Base-by-base conservation (phyloP, 2,329 filamentous ascomycete species). In the Apiospora hydei region DNA sequence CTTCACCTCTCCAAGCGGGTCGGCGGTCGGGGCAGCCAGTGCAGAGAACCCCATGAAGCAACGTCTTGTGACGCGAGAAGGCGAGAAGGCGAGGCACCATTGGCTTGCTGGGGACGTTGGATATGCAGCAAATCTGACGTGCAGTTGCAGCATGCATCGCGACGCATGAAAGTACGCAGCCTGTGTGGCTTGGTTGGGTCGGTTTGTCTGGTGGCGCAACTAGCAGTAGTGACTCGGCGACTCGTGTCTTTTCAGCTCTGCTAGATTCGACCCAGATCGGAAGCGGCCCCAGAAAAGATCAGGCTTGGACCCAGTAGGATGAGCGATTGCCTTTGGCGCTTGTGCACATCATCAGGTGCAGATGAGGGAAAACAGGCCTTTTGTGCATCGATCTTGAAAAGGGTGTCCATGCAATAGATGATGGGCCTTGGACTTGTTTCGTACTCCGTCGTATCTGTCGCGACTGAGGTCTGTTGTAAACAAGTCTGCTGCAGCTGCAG, bases 121-220 rank as follows among this genome's bases (percentile, higher is more conserved):
- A 26, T 16, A 61, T 61, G 53, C 53, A 61, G 3, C 30, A 18
- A 10, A 38, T 61, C 53, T 61, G 53, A 61, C 53, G 18, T 61
- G 53, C 53, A 61, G 53, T 57, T 8, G 26, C 26, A 14, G 24
- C 16, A 26, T 57, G 51, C 51, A 57, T 57, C 30, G 13, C 41
- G 2, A 18, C 30, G 51, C 51, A 57, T 57, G 51, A 57, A 57
- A 57, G 26, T 34, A 57, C 26, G 51, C 26, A 30, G 51, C 51
- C 26, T 57, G 26, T 57, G 53, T 61, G 53, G 53, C 53, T 61
- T 34, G 53, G 51, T 49, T 49, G 46, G 21, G 21, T n/a, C n/a
- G 53, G 8, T 21, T 34, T 13, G 5, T 16, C 30, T 34, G 30
- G 26, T 57, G 51, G 51, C 51, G 26, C 26, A 34, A 57, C 51